Conservation (phyloP, 2,329 filamentous ascomycete species). For the Tolypocladium cylindrosporum region DNA sequence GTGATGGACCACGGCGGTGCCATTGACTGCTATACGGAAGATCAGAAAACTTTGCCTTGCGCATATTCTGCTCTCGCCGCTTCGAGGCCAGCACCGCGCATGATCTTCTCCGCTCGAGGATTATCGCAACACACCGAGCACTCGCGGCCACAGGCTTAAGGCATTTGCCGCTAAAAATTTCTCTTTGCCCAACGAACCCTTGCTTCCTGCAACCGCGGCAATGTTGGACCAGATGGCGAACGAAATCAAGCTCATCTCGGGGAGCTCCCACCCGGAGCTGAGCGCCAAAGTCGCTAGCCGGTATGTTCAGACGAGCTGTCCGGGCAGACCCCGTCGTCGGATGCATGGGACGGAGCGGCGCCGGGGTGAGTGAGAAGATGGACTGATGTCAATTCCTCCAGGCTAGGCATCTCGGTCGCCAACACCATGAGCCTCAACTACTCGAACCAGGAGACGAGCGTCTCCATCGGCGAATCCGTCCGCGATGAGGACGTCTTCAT, state of each 20-base stretch:
- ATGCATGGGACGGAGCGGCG: not conserved
- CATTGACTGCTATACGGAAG: not conserved
- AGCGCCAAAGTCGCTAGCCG: conserved; percentile 34
- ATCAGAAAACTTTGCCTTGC: not conserved
- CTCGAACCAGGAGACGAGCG: conserved; percentile 79
- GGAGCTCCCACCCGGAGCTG: conserved; percentile 37
- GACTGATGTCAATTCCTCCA: conserved; percentile 24
- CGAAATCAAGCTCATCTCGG: conserved; percentile 42
- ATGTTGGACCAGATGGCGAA: conserved; percentile 39
- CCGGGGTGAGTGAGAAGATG: not conserved
- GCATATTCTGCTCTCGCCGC: not conserved
- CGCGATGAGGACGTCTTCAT: conserved; percentile 98
- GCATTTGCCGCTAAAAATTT: conserved; percentile 2
- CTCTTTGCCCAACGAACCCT: not conserved
- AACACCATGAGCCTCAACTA: conserved; percentile 76
- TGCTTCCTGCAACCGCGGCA: conserved; percentile 1
- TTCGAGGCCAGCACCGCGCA: not conserved
- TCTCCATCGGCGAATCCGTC: conserved; percentile 92
- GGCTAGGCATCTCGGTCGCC: conserved; percentile 66
- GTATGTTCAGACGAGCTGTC: conserved; percentile 17
- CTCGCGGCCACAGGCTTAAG: not conserved
- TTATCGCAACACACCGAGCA: not conserved
- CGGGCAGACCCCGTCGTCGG: not conserved
- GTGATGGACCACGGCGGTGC: not conserved
- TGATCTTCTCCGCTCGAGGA: not conserved